Evolutionary conservation across 768 basidiomycete genomes (phyloP), one percentile per base, ranked within the genome.

Genomic region (Boletus reticulatus): DNA sequence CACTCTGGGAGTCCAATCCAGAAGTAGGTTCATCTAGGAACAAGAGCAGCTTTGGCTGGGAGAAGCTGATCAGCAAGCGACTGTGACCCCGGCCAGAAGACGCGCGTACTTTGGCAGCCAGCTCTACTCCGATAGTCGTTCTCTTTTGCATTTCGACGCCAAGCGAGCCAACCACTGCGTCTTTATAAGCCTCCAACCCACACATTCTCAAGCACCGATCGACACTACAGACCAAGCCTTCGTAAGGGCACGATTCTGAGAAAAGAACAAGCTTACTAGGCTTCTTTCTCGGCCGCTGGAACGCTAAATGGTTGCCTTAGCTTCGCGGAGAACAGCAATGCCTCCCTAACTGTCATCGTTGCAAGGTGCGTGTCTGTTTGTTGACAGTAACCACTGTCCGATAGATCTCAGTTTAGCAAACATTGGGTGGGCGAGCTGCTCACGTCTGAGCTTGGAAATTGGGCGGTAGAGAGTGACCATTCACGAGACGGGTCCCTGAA

Each of bases 21-120:
- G 89, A 87, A 0, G 93, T 95, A 0, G 94, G 94, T 68, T 95
- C 92, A 65, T 94, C 93, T 36, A 93, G 72, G 77, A 95, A 94
- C 17, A 95, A 78, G 0, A 96, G 76, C 0, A 94, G 75, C 67
- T 83, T 83, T 2, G 92, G 93, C 85, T 85, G 56, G 6, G 16
- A 19, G 20, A 31, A 24, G 2, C 4, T 2, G 22, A 47, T 31
- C 4, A 34, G 32, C 11, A 14, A 39, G 16, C 8, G n/a, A 7
- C 7, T 17, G 16, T 37, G n/a, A 6, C 14, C 36, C 13, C 6
- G 36, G 4, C 12, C 12, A 14, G 36, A 13, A 37, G 32, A 27
- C 13, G n/a, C 9, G 44, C 50, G 6, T 60, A 72, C 67, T 68
- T 92, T 94, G 6, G 92, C 89, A 45, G 91, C 92, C 12, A 95